These are phyloP conservation scores for Macrolepiota fuliginosa DNA, from an alignment of 768 basidiomycete genomes.

Conservation along the genomic window DNA sequence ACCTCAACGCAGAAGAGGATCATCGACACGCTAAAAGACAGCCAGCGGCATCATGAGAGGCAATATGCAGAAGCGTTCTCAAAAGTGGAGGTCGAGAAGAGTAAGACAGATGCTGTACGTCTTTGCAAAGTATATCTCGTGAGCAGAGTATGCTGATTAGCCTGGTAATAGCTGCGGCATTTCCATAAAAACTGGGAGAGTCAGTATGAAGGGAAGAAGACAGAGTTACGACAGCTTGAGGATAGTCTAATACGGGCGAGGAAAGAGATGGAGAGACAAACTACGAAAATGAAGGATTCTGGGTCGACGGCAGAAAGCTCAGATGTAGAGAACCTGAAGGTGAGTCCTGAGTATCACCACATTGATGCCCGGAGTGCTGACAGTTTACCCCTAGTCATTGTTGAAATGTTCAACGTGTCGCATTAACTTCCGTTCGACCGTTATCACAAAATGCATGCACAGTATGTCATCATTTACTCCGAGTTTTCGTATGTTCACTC, in stretches of 20 bases:
- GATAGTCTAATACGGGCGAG: slow-evolving; percentile 46
- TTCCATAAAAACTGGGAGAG: slow-evolving; percentile 34
- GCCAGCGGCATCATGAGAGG: slow-evolving; percentile 25
- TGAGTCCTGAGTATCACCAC: neutral
- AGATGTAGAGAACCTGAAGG: slow-evolving; percentile 10
- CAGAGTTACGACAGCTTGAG: slow-evolving; percentile 40
- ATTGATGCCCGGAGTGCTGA: neutral
- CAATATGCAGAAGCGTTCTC: slow-evolving; percentile 31
- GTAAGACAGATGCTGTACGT: slow-evolving; percentile 38
- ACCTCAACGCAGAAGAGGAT: slow-evolving; percentile 28
- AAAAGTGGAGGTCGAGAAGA: slow-evolving; percentile 36
- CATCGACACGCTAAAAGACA: slow-evolving; percentile 23
- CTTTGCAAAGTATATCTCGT: neutral
- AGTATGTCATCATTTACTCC: slow-evolving; percentile 52
- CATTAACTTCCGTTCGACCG: slow-evolving; percentile 69
- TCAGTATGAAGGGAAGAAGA: slow-evolving; percentile 26
- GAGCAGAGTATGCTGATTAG: neutral
- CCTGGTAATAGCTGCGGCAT: slow-evolving; percentile 7
- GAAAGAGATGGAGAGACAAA: slow-evolving; percentile 27
- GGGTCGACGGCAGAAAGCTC: slow-evolving; percentile 1
- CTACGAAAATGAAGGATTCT: slow-evolving; percentile 2
- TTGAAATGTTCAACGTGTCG: slow-evolving; percentile 90
- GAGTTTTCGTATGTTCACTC: neutral
- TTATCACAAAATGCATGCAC: slow-evolving; percentile 89
- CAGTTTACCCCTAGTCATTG: slow-evolving; percentile 49